These are phyloP conservation scores for Endocalyx cinctus DNA, from an alignment of 2,329 filamentous ascomycete genomes.

Conservation along the genomic window DNA sequence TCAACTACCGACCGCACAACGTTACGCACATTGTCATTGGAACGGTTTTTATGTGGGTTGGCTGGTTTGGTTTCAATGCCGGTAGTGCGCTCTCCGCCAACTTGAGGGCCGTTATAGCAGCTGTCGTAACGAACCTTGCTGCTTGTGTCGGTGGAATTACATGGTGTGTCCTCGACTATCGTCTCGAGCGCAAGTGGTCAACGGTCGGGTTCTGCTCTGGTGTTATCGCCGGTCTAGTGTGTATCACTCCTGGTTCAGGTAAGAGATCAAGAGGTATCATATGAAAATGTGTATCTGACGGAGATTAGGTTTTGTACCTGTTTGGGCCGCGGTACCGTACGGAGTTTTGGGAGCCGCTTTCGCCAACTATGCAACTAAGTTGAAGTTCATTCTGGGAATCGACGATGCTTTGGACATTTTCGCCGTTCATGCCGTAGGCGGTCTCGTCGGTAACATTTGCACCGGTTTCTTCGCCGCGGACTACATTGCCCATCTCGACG, in stretches of 20 bases:
- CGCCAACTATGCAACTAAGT: constrained; percentile 86
- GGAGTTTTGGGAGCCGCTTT: constrained; percentile 70
- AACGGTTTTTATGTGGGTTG: constrained; percentile 91
- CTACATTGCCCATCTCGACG: constrained; percentile 79
- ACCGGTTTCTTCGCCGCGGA: constrained; percentile 81
- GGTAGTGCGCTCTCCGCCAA: constrained; percentile 79
- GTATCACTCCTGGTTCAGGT: constrained; percentile 83
- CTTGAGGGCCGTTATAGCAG: constrained; percentile 80
- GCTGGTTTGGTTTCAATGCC: constrained; percentile 94
- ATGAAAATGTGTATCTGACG: too few species aligned
- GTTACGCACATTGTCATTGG: constrained; percentile 89
- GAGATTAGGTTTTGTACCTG: constrained; percentile 61
- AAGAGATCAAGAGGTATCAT: too few species aligned
- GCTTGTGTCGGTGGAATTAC: constrained; percentile 82
- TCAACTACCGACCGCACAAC: constrained; percentile 91
- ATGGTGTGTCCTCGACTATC: constrained; percentile 86
- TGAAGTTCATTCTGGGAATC: constrained; percentile 77
- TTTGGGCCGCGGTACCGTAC: constrained; percentile 78
- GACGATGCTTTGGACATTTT: constrained; percentile 90
- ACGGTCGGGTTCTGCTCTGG: constrained; percentile 92
- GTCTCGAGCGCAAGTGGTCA: constrained; percentile 86
- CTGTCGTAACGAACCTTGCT: constrained; percentile 78
- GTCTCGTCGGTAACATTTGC: constrained; percentile 71
- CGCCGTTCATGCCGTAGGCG: constrained; percentile 74
- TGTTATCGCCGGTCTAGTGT: constrained; percentile 80